phyloP scores from a whole-genome alignment of 2,329 filamentous ascomycete genomes.

The Aureobasidium sp. region DNA sequence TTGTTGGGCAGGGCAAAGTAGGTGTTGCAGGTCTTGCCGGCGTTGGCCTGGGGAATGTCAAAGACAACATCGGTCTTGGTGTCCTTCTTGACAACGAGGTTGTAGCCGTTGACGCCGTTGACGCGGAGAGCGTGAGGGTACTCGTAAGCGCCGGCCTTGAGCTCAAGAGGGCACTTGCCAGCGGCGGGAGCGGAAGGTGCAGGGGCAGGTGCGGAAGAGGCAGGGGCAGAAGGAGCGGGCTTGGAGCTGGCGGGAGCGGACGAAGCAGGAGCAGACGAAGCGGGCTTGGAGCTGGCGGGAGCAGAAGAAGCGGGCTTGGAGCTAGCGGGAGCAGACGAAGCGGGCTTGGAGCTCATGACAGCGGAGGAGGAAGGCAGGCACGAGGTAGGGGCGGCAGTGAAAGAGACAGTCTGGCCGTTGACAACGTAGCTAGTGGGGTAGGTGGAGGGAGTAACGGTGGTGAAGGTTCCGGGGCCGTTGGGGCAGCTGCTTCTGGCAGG shows the following conservation, averaged over 20 bases:
- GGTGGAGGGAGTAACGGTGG: no score
- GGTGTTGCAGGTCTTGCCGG: conserved; percentile 10
- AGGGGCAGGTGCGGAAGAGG: not conserved
- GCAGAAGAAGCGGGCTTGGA: not conserved
- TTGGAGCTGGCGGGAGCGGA: not conserved
- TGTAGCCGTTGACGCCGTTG: conserved; percentile 13
- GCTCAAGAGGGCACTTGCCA: conserved; percentile 11
- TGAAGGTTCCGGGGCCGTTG: no score
- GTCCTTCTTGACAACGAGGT: not conserved
- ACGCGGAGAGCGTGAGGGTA: conserved; percentile 10
- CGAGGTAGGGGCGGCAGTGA: no score
- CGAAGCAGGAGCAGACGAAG: not conserved
- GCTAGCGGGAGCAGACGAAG: not conserved
- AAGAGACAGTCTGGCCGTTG: no score
- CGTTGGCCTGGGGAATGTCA: conserved; percentile 7
- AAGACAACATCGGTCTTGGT: conserved; percentile 9
- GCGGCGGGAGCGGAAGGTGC: not conserved
- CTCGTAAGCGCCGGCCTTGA: conserved; percentile 1
- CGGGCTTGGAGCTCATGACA: not conserved
- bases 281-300: not conserved
- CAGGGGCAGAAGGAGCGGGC: not conserved
- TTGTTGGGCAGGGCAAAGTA: conserved; percentile 4
- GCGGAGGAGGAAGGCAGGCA: not conserved
- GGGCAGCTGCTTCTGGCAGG: no score
- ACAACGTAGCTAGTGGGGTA: no score